phyloP scores from a whole-genome alignment of 192 early-diverging fungal species.

The Pecoramyces ruminantium region DNA sequence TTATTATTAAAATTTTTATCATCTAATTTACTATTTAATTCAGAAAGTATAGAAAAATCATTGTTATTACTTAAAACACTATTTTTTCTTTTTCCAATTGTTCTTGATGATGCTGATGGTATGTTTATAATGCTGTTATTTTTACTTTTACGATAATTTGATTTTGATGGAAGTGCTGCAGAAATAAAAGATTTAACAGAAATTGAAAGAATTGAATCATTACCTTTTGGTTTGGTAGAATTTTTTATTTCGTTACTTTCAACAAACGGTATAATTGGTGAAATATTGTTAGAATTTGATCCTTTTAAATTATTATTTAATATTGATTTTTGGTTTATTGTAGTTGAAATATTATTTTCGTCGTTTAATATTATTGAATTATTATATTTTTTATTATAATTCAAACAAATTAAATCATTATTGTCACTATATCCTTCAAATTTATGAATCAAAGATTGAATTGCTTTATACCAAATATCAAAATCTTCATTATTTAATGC shows the following conservation, averaged over 20 bases:
- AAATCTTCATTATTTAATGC: not conserved
- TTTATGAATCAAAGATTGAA: not conserved
- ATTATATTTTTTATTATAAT: not conserved
- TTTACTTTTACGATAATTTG: not conserved
- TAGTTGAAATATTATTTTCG: not conserved
- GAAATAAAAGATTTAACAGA: not conserved
- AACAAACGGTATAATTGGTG: not conserved
- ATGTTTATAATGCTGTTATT: not conserved
- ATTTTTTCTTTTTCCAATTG: not conserved
- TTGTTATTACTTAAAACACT: not conserved
- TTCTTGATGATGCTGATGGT: not conserved
- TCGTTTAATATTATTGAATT: not conserved
- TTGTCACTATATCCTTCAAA: not conserved
- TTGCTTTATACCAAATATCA: not conserved
- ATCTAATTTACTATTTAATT: not conserved
- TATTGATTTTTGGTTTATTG: not conserved
- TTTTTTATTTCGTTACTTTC: not conserved
- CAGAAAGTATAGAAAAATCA: not conserved
- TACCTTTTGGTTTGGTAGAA: not conserved
- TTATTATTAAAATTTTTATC: not conserved
- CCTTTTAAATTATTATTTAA: not conserved
- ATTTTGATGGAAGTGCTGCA: not conserved
- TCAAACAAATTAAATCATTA: not conserved
- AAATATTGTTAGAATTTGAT: not conserved
- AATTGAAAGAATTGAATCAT: not conserved